A percentile compares a stretch with the other conserved stretches of the same genome.
Evolutionary conservation across 2,329 filamentous ascomycete species (phyloP).

Genomic region (Helminthosporium solani): DNA sequence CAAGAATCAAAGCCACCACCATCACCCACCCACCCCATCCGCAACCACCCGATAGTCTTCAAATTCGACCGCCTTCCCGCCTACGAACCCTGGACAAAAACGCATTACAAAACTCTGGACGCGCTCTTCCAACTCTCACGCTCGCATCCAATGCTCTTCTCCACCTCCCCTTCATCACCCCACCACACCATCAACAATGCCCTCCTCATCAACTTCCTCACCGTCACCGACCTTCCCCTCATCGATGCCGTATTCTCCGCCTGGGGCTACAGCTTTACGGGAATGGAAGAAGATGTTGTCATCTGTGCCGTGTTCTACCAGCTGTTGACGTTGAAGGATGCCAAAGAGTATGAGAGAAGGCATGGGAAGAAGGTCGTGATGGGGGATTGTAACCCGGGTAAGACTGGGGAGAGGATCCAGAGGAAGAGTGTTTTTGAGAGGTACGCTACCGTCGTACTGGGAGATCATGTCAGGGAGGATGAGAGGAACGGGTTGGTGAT

Average conservation of each 20-base stretch:
- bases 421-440: constrained; percentile 31
- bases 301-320: constrained; percentile 38
- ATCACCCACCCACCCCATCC: constrained; percentile 2
- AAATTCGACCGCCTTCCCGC: constrained; percentile 33
- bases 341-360: constrained; percentile 26
- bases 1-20: background rate
- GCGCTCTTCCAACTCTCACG: constrained; percentile 36
- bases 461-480: constrained; percentile 36
- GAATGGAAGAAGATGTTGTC: constrained; percentile 35
- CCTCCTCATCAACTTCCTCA: constrained; percentile 29
- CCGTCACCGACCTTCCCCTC: constrained; percentile 21
- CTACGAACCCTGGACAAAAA: constrained; percentile 43
- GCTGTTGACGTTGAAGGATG: constrained; percentile 27
- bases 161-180: constrained; percentile 21
- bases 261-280: constrained; percentile 39
- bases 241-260: constrained; percentile 30
- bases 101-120: constrained; percentile 43
- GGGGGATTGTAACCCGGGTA: constrained; percentile 30
- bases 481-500: constrained; percentile 33
- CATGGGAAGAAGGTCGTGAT: constrained; percentile 28
- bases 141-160: constrained; percentile 35
- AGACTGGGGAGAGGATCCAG: constrained; percentile 21
- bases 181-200: constrained; percentile 26
- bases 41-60: constrained; percentile 27
- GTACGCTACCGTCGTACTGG: constrained; percentile 37